Conservation (phyloP, 371 early-diverging fungal genomes). For the Funneliformis caledonium region DNA sequence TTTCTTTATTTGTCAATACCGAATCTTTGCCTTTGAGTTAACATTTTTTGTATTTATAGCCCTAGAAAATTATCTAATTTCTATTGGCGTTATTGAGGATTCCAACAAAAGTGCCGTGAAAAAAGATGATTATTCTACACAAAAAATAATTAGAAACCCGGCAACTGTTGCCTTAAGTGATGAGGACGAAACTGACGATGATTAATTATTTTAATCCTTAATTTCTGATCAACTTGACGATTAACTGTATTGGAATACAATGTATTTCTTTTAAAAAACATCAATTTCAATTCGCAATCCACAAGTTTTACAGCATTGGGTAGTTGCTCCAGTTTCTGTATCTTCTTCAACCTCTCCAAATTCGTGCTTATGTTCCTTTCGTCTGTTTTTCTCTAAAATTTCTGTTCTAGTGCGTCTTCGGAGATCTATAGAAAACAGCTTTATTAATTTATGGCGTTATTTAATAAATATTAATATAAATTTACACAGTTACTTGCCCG, state of each 20-base stretch:
- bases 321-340: conserved; percentile 49
- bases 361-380: conserved; percentile 72
- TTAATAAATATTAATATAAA: conserved; percentile 1
- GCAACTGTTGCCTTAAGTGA: conserved; percentile 64
- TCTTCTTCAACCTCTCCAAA: conserved; percentile 58
- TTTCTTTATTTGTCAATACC: background rate
- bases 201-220: conserved; percentile 40
- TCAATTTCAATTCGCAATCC: conserved; percentile 70
- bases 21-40: background rate
- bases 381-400: conserved; percentile 65
- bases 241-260: background rate
- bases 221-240: background rate
- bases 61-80: conserved; percentile 35
- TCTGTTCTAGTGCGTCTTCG: conserved; percentile 77
- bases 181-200: conserved; percentile 61
- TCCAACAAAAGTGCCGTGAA: background rate
- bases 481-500: conserved; percentile 48
- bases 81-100: conserved; percentile 24
- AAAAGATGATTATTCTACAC: conserved; percentile 39
- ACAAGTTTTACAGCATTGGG: conserved; percentile 66
- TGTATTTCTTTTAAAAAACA: conserved; percentile 53
- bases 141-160: conserved; percentile 51
- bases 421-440: conserved; percentile 56
- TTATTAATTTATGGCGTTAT: background rate
- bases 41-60: background rate